Percentiles rank a stretch among this genome's conserved stretches.
Evolutionary conservation across 208 protist genomes (phyloP).

Genomic region (Leishmania arabica): DNA sequence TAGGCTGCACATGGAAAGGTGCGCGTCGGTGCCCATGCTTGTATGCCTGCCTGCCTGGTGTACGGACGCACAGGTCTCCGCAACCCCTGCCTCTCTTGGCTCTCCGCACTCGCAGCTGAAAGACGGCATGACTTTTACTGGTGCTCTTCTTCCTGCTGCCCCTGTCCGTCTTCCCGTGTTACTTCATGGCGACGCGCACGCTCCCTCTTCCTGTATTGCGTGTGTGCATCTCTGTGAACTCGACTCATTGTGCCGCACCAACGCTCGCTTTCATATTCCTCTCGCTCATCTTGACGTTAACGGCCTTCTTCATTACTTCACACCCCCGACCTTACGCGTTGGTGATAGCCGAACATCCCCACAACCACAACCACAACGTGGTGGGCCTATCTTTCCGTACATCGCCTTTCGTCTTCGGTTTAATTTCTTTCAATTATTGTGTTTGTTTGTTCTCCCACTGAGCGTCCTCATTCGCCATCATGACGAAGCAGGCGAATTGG

Average conservation of each 20-base stretch:
- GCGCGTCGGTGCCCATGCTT: background rate
- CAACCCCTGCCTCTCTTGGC: background rate
- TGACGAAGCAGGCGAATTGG: constrained; percentile 40
- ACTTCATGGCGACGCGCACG: background rate
- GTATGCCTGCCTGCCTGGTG: background rate
- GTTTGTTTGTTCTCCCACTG: background rate
- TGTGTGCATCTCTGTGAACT: background rate
- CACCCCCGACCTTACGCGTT: background rate
- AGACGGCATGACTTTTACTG: background rate
- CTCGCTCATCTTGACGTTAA: background rate
- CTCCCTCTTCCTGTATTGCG: background rate
- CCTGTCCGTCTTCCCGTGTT: background rate
- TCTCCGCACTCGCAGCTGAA: background rate
- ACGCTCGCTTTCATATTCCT: background rate
- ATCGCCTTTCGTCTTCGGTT: background rate
- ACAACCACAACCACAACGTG: background rate
- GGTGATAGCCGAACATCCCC: background rate
- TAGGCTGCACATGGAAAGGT: background rate
- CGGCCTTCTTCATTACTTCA: background rate
- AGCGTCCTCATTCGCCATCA: background rate
- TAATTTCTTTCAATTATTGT: background rate
- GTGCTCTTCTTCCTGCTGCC: background rate
- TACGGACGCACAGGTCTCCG: background rate
- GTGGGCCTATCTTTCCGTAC: background rate
- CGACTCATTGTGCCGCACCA: background rate